Percentiles rank a stretch among this genome's conserved stretches.
Evolutionary conservation across 129 eudicot genomes (phyloP).

Genomic region (Kitagawia praeruptora): DNA sequence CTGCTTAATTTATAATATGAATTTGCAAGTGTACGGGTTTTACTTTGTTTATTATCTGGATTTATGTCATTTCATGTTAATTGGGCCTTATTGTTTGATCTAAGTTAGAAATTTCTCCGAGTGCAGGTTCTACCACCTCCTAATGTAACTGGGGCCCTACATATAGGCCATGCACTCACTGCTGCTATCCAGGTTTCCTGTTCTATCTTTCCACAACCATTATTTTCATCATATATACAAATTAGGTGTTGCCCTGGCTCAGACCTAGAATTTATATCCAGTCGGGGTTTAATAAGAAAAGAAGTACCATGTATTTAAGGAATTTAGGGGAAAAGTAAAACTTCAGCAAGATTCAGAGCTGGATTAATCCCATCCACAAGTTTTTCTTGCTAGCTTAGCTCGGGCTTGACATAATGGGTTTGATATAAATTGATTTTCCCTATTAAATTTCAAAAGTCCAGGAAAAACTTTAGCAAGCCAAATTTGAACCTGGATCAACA

Average conservation of each 20-base stretch:
- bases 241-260: neutral
- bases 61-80: neutral
- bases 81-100: neutral
- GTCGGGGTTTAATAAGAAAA: neutral
- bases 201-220: neutral
- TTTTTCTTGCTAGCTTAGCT: neutral
- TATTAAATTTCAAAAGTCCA: neutral
- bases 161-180: slow-evolving; percentile 95
- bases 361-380: neutral
- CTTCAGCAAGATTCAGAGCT: neutral
- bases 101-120: neutral
- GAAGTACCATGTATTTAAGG: neutral
- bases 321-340: neutral
- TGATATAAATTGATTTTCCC: neutral
- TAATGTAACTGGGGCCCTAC: slow-evolving; percentile 95
- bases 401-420: neutral
- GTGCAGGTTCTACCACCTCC: slow-evolving; percentile 98
- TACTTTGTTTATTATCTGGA: neutral
- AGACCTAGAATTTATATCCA: neutral
- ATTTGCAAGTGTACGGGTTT: neutral
- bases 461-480: neutral
- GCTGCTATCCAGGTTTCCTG: slow-evolving; percentile 70
- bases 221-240: neutral
- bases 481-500: neutral
- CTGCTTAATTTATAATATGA: neutral